A percentile compares a stretch with the other conserved stretches of the same genome.
These are phyloP conservation scores for Entelexis paramagnoliae DNA, from an alignment of 1,139 yeast genomes.

Conservation along the genomic window DNA sequence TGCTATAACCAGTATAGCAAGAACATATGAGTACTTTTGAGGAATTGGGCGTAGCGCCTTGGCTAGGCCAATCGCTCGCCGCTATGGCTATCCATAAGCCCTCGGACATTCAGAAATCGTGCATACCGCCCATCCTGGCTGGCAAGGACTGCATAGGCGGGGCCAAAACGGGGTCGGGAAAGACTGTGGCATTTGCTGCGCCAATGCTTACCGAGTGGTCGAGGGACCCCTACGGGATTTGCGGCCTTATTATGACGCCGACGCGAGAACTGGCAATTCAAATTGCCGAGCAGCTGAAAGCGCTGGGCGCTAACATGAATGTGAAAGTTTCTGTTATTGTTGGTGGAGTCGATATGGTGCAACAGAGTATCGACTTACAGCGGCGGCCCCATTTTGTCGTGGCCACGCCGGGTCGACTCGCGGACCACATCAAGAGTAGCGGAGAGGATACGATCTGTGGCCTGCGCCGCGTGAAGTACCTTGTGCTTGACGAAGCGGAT, in stretches of 20 bases:
- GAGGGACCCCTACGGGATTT: slow-evolving; percentile 86
- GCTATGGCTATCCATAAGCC: slow-evolving; percentile 80
- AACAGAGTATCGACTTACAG: slow-evolving; percentile 73
- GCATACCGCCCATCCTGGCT: slow-evolving; percentile 70
- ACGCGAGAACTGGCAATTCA: slow-evolving; percentile 92
- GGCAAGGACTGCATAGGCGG: slow-evolving; percentile 93
- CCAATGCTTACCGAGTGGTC: slow-evolving; percentile 95
- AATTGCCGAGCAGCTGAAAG: slow-evolving; percentile 92
- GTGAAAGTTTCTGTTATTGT: slow-evolving; percentile 71
- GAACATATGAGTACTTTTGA: slow-evolving; percentile 14
- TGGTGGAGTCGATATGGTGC: slow-evolving; percentile 89
- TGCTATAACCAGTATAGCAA: too few relatives aligned
- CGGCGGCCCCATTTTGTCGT: slow-evolving; percentile 85
- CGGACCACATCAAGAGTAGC: slow-evolving; percentile 79
- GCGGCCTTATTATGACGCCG: slow-evolving; percentile 82
- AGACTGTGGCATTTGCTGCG: slow-evolving; percentile 92
- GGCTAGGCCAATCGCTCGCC: slow-evolving; percentile 72
- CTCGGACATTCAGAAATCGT: slow-evolving; percentile 74
- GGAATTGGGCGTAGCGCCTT: slow-evolving; percentile 64
- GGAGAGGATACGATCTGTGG: slow-evolving; percentile 86
- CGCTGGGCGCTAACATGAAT: slow-evolving; percentile 82
- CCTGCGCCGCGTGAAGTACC: slow-evolving; percentile 58
- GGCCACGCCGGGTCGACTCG: slow-evolving; percentile 96
- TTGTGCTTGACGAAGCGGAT: slow-evolving; percentile 96
- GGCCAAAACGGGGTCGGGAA: slow-evolving; percentile 97